Conservation (phyloP, 2,329 filamentous ascomycete species). For the Ceratocystis alfenasii region DNA sequence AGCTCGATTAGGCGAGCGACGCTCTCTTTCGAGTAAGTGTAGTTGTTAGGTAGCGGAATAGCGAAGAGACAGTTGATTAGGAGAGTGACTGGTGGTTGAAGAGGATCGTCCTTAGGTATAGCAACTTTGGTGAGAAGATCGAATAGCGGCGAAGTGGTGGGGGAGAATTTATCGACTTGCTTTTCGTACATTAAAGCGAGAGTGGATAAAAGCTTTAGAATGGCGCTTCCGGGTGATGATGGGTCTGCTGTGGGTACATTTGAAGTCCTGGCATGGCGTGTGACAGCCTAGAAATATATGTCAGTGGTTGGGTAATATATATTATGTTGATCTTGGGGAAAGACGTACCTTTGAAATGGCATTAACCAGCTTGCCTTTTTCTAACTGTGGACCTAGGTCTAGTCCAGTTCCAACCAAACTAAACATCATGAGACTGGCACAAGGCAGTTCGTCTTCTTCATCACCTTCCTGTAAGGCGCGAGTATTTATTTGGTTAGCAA, state of each 20-base stretch:
- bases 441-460: slow-evolving; percentile 23
- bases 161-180: slow-evolving; percentile 23
- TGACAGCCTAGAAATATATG: slow-evolving; percentile 20
- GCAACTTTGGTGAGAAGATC: slow-evolving; percentile 23
- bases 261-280: slow-evolving; percentile 22
- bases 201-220: slow-evolving; percentile 24
- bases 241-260: slow-evolving; percentile 23
- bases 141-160: slow-evolving; percentile 22
- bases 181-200: slow-evolving; percentile 24
- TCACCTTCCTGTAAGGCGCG: slow-evolving; percentile 18
- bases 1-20: slow-evolving; percentile 13
- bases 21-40: slow-evolving; percentile 21
- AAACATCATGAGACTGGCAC: slow-evolving; percentile 23
- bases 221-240: slow-evolving; percentile 24
- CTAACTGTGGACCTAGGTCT: slow-evolving; percentile 35
- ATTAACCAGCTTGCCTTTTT: slow-evolving; percentile 24
- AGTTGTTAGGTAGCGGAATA: slow-evolving; percentile 23
- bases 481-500: neutral
- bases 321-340: neutral
- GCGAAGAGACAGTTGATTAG: slow-evolving; percentile 24
- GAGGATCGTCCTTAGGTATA: slow-evolving; percentile 22
- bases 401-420: slow-evolving; percentile 22
- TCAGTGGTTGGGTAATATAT: neutral
- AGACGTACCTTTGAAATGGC: slow-evolving; percentile 23
- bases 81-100: slow-evolving; percentile 24